Evolutionary conservation across 2,329 filamentous ascomycete species (phyloP).

Genomic region (Aspergillus ochraceoroseus): DNA sequence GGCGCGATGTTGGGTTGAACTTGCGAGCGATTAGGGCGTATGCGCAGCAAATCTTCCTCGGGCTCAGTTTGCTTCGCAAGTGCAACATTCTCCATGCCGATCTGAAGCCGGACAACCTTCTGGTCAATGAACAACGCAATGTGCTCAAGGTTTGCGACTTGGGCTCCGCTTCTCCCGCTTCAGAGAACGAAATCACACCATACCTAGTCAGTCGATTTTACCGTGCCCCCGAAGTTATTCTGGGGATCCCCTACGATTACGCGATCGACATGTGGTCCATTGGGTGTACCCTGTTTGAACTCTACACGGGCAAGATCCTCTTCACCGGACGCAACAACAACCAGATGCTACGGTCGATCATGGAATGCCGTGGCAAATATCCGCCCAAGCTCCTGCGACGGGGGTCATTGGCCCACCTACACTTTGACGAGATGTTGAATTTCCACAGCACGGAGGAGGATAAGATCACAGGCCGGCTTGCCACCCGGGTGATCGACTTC

Average conservation of each 20-base stretch:
- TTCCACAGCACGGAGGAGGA: slow-evolving; percentile 83
- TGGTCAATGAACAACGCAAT: slow-evolving; percentile 80
- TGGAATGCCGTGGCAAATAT: slow-evolving; percentile 91
- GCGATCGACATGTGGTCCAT: slow-evolving; percentile 97
- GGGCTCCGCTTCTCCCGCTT: slow-evolving; percentile 87
- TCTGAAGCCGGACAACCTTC: slow-evolving; percentile 94
- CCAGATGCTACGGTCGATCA: slow-evolving; percentile 93
- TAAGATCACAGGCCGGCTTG: slow-evolving; percentile 76
- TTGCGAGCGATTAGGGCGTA: slow-evolving; percentile 81
- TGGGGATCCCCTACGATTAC: slow-evolving; percentile 94
- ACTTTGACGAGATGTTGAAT: slow-evolving; percentile 80
- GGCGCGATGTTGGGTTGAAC: slow-evolving; percentile 89
- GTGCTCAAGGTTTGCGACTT: slow-evolving; percentile 92
- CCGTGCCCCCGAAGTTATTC: slow-evolving; percentile 90
- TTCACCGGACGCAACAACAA: slow-evolving; percentile 96
- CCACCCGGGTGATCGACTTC: slow-evolving; percentile 44
- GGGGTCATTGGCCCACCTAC: slow-evolving; percentile 66
- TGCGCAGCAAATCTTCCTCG: slow-evolving; percentile 89
- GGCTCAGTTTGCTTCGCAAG: slow-evolving; percentile 79
- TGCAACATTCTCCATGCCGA: slow-evolving; percentile 94
- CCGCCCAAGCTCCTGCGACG: slow-evolving; percentile 83
- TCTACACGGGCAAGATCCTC: slow-evolving; percentile 95
- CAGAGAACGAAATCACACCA: slow-evolving; percentile 86
- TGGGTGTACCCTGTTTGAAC: slow-evolving; percentile 91
- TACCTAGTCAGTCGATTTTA: slow-evolving; percentile 98